Base-by-base conservation (phyloP, 805 yeast species). In the Middelhovenomyces tepae region DNA sequence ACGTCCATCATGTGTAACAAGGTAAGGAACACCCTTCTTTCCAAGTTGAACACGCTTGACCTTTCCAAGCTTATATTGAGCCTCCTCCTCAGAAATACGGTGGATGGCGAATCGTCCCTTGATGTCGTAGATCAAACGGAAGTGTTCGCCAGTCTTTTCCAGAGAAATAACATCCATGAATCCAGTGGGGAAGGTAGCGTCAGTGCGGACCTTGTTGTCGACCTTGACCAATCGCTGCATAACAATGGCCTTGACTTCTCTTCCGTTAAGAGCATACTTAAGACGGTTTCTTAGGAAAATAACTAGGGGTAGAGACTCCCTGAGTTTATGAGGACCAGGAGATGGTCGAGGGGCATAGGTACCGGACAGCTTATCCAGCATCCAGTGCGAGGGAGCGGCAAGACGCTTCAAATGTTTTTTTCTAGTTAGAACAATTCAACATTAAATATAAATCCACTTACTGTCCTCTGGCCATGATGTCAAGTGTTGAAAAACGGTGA, bases 361-460 rank as follows among this genome's bases (percentile, higher is more conserved):
- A 67, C 99, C 99, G 64, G 96, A 83, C 74, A 91, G 77, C 75
- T 91, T 91, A 93, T 93, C 98, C 76, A 91, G 84, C 93, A 91
- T 83, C 98, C 98, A 91, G 81, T 91, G 98, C 76, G 87, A 81
- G 78, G 99, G 99, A 69, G 98, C 98, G 69, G 97, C 95, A 72
- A 89, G 33, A 27, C 48, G 39, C 43, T 47, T 45, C 47, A 45
- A 35, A 38, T 45, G 51, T 48, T 46, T 47, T 42, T 43, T 39
- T 18, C 22, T 28, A 18, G 16, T n/a, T n/a, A n/a, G n/a, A n/a
- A n/a, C n/a, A n/a, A n/a, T n/a, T n/a, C n/a, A n/a, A n/a, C n/a
- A n/a, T n/a, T n/a, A n/a, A n/a, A n/a, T n/a, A n/a, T n/a, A n/a
- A n/a, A n/a, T n/a, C n/a, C n/a, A n/a, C n/a, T n/a, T n/a, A n/a